phyloP scores from a whole-genome alignment of 2,329 filamentous ascomycete genomes.

The Fusarium algeriense region DNA sequence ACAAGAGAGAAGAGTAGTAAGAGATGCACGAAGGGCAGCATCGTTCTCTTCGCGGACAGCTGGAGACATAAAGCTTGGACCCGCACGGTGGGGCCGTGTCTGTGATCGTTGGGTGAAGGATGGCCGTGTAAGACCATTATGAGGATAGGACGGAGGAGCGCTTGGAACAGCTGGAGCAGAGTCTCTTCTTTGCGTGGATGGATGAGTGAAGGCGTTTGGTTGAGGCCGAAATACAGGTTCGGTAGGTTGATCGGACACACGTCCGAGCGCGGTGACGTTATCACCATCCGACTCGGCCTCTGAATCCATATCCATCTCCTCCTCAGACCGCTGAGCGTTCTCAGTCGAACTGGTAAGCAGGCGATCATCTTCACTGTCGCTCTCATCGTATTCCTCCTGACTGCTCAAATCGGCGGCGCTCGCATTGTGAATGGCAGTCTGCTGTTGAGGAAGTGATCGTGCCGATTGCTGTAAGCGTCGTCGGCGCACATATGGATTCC shows the following conservation, averaged over 20 bases:
- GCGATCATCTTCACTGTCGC: conserved; percentile 87
- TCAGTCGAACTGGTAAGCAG: conserved; percentile 71
- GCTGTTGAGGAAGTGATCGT: conserved; percentile 54
- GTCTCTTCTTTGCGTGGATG: conserved; percentile 63
- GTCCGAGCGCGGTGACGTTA: conserved; percentile 83
- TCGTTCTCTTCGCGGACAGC: conserved; percentile 90
- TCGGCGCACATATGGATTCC: conserved; percentile 72
- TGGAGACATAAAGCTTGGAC: conserved; percentile 76
- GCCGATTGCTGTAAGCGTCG: conserved; percentile 60
- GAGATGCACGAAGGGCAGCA: conserved; percentile 87
- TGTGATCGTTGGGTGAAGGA: conserved; percentile 63
- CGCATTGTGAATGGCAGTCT: conserved; percentile 57
- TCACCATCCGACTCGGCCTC: conserved; percentile 72
- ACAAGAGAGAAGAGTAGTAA: conserved; percentile 96
- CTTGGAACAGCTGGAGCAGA: conserved; percentile 60
- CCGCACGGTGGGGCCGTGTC: conserved; percentile 59
- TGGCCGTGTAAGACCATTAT: conserved; percentile 64
- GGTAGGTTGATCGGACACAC: conserved; percentile 63
- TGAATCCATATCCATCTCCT: conserved; percentile 58
- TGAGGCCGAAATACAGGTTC: conserved; percentile 81
- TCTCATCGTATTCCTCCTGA: conserved; percentile 95
- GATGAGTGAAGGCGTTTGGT: conserved; percentile 92
- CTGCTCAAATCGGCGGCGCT: conserved; percentile 73
- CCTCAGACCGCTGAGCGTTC: conserved; percentile 57
- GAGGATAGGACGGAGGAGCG: conserved; percentile 62